Evolutionary conservation across 1,139 yeast genomes (phyloP).

Genomic region (Arxiozyma heterogenica): DNA sequence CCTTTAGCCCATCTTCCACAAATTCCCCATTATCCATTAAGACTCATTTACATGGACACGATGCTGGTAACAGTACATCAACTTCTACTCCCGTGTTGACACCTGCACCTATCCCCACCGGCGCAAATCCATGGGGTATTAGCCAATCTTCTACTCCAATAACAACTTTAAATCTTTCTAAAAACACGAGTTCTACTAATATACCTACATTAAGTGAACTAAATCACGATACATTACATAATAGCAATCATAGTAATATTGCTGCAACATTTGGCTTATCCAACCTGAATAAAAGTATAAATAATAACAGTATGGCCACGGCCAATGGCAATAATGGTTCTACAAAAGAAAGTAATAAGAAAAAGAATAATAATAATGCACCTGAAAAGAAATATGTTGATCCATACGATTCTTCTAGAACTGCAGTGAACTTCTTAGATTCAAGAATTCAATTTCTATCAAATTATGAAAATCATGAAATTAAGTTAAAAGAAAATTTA

Average conservation of each 20-base stretch:
- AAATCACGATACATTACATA: conserved; percentile 7
- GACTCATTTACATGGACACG: conserved; percentile 20
- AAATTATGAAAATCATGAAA: conserved; percentile 24
- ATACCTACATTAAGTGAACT: conserved; percentile 64
- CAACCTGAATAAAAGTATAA: conserved; percentile 4
- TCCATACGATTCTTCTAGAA: conserved; percentile 29
- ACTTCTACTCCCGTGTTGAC: conserved; percentile 25
- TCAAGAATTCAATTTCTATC: conserved; percentile 30
- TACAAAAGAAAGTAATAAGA: conserved; percentile 5
- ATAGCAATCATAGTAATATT: conserved; percentile 2
- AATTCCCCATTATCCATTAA: conserved; percentile 26
- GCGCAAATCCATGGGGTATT: conserved; percentile 31
- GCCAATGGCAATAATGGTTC: background rate
- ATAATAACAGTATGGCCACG: conserved; percentile 6
- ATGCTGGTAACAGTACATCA: conserved; percentile 13
- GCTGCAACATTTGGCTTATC: background rate
- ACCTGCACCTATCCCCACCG: conserved; percentile 30
- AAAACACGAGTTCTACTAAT: conserved; percentile 46
- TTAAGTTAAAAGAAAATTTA: conserved; percentile 32
- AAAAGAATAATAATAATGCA: conserved; percentile 26
- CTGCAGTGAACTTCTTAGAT: conserved; percentile 33
- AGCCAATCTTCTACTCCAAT: conserved; percentile 28
- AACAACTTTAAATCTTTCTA: conserved; percentile 21
- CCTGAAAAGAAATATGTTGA: conserved; percentile 23
- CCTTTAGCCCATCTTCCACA: conserved; percentile 4